Percentiles rank a stretch among this genome's conserved stretches.
These are phyloP conservation scores for Mycosphaerelloides madeirae DNA, from an alignment of 2,329 filamentous ascomycete species.

Conservation along the genomic window DNA sequence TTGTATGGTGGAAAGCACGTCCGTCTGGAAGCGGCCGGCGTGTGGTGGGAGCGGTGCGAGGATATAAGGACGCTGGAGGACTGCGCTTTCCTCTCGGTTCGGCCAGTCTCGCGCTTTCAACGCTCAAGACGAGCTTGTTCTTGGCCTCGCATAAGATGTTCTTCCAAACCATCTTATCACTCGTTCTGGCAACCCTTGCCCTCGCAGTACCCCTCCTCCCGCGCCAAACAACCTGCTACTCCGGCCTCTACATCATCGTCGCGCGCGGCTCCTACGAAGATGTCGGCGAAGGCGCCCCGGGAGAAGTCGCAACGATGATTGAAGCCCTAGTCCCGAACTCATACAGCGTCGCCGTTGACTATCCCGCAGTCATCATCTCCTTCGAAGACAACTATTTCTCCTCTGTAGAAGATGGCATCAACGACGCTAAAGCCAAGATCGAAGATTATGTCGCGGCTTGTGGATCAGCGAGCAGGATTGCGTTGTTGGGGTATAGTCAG, in stretches of 20 bases:
- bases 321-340: slow-evolving; percentile 31
- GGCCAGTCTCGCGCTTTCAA: no score
- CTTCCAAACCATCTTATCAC: no score
- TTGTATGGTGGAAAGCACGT: no score
- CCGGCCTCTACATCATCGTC: slow-evolving; percentile 34
- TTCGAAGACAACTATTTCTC: slow-evolving; percentile 14
- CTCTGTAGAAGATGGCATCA: slow-evolving; percentile 31
- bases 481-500: slow-evolving; percentile 36
- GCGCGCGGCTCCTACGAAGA: slow-evolving; percentile 31
- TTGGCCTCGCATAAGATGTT: no score
- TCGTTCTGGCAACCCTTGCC: neutral
- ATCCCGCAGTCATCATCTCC: slow-evolving; percentile 21
- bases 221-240: slow-evolving; percentile 20
- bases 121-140: no score
- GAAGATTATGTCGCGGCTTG: slow-evolving; percentile 28
- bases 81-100: no score
- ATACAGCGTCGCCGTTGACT: slow-evolving; percentile 31
- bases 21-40: no score
- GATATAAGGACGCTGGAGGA: no score
- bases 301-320: slow-evolving; percentile 30
- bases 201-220: slow-evolving; percentile 15
- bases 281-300: slow-evolving; percentile 32
- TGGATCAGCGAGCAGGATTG: slow-evolving; percentile 30
- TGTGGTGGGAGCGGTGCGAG: no score
- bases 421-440: slow-evolving; percentile 29